A percentile compares a stretch with the other conserved stretches of the same genome.
Evolutionary conservation across 2,329 filamentous ascomycete genomes (phyloP).

Genomic region (Fusarium equiseti): DNA sequence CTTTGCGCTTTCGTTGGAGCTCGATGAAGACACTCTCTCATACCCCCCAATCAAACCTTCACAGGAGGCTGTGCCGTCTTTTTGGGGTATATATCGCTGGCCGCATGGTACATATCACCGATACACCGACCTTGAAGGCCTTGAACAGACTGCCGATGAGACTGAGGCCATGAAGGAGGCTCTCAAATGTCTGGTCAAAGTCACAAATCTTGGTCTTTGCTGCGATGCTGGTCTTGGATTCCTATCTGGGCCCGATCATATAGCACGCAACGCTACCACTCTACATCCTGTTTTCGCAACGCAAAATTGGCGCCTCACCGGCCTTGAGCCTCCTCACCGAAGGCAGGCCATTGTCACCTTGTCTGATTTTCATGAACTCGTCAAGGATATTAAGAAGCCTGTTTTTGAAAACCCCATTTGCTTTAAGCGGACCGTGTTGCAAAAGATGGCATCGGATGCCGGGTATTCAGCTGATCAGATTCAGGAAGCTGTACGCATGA

Average conservation of each 20-base stretch:
- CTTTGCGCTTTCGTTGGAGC: conserved; percentile 76
- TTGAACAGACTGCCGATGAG: conserved; percentile 74
- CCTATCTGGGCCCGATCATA: conserved; percentile 71
- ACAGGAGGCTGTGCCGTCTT: conserved; percentile 66
- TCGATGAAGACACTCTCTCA: conserved; percentile 65
- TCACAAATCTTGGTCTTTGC: conserved; percentile 74
- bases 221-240: conserved; percentile 77
- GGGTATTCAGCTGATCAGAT: conserved; percentile 50
- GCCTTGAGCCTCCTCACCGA: conserved; percentile 22
- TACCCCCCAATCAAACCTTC: conserved; percentile 67
- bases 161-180: conserved; percentile 71
- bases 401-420: conserved; percentile 44
- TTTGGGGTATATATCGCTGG: conserved; percentile 76
- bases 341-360: conserved; percentile 39
- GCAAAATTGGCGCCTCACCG: conserved; percentile 44
- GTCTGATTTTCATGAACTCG: conserved; percentile 43
- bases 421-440: conserved; percentile 51
- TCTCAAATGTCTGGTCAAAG: conserved; percentile 65
- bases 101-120: conserved; percentile 69
- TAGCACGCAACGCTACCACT: conserved; percentile 57
- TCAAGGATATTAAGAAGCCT: conserved; percentile 40
- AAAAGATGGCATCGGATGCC: conserved; percentile 55
- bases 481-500: conserved; percentile 51
- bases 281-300: conserved; percentile 54
- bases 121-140: conserved; percentile 68